Percentiles rank a stretch among this genome's conserved stretches.
phyloP scores from a whole-genome alignment of 352 stramenopile genomes.

The Phytophthora constricta region DNA sequence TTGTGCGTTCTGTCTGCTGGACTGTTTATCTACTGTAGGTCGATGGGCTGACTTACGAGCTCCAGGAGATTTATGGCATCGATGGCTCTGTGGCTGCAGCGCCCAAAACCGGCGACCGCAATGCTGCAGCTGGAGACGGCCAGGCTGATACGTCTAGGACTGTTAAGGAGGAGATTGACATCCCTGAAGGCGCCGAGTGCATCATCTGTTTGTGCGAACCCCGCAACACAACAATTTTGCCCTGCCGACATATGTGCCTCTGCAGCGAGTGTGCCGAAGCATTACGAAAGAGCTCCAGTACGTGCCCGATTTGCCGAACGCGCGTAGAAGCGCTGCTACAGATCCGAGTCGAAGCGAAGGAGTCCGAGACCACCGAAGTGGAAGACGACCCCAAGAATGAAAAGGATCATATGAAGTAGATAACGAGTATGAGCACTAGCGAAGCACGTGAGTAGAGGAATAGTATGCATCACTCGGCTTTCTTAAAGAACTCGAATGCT shows the following conservation, averaged over 20 bases:
- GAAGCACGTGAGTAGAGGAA: conserved; percentile 1
- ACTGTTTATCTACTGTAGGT: too few relatives aligned
- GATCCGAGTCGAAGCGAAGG: conserved; percentile 71
- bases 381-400: conserved; percentile 29
- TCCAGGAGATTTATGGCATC: conserved; percentile 91
- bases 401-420: conserved; percentile 22
- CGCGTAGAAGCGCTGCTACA: conserved; percentile 79
- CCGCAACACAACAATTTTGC: conserved; percentile 83
- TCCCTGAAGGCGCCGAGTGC: conserved; percentile 84
- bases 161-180: conserved; percentile 58
- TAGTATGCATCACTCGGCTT: too few relatives aligned
- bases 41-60: conserved; percentile 81
- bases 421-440: neutral
- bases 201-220: conserved; percentile 88
- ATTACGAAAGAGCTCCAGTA: conserved; percentile 73
- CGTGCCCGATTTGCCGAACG: conserved; percentile 84
- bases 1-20: conserved; percentile 12
- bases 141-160: conserved; percentile 34
- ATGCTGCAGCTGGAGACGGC: conserved; percentile 25
- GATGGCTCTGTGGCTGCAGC: conserved; percentile 69
- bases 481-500: too few relatives aligned
- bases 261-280: conserved; percentile 82
- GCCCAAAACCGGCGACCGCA: conserved; percentile 40
- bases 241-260: conserved; percentile 89
- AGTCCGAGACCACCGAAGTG: conserved; percentile 28